phyloP scores from a whole-genome alignment of 148 eudicot genomes.

The Heliamphora exappendiculata region DNA sequence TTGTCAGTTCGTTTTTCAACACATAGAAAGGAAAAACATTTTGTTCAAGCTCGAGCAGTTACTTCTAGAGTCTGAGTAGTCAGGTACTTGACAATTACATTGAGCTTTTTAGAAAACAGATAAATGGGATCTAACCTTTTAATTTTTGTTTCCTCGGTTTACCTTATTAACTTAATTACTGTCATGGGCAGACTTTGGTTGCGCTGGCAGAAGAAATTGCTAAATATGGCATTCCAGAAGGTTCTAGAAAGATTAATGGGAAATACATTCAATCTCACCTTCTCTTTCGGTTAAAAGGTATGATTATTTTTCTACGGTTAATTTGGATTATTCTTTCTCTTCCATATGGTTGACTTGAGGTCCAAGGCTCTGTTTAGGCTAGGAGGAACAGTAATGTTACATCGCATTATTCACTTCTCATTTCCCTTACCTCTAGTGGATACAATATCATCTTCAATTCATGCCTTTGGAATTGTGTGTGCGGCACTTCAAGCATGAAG shows the following conservation, averaged over 20 bases:
- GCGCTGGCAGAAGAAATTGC: slow-evolving; percentile 67
- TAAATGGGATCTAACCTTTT: too few species aligned
- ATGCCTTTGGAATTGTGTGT: background rate
- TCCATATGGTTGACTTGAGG: background rate
- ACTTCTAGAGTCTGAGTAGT: background rate
- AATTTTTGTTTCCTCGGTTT: background rate
- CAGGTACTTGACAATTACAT: background rate
- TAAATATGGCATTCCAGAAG: slow-evolving; percentile 55
- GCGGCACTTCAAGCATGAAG: background rate
- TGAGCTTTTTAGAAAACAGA: too few species aligned
- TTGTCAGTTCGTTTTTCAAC: background rate
- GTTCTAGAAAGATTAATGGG: slow-evolving; percentile 86
- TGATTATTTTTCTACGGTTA: slow-evolving; percentile 8
- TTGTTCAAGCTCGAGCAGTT: background rate
- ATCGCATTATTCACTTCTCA: background rate
- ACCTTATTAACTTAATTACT: background rate
- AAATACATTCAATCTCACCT: slow-evolving; percentile 82
- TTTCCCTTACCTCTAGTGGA: background rate
- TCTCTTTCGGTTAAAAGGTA: slow-evolving; percentile 67
- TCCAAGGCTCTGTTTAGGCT: background rate
- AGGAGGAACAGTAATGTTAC: background rate
- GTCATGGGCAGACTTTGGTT: slow-evolving; percentile 57
- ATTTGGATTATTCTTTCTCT: background rate
- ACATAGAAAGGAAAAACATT: background rate
- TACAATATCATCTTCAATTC: background rate